A percentile compares a stretch with the other conserved stretches of the same genome.
These are phyloP conservation scores for Tephrocybe rancida DNA, from an alignment of 768 basidiomycete species.

Conservation along the genomic window DNA sequence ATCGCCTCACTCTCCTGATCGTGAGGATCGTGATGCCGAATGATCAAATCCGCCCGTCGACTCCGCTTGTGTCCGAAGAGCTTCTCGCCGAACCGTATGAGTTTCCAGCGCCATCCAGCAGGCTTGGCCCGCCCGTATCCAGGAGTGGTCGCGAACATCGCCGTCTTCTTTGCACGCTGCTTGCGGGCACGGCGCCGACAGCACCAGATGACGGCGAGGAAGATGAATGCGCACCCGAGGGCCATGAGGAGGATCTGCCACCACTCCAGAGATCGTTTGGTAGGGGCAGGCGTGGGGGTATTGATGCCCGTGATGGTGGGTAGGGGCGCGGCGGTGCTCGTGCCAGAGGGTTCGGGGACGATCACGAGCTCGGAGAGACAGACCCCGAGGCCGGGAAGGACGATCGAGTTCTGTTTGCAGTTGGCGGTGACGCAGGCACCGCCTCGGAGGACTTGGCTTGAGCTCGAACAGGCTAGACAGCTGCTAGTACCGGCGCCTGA, in stretches of 20 bases:
- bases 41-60: constrained; percentile 16
- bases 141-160: constrained; percentile 57
- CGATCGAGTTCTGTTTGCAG: constrained; percentile 55
- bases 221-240: constrained; percentile 79
- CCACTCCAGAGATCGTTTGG: constrained; percentile 56
- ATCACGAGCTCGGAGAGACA: constrained; percentile 79
- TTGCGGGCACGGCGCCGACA: constrained; percentile 75
- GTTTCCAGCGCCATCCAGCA: constrained; percentile 56
- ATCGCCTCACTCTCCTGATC: constrained; percentile 43
- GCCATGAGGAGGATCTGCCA: constrained; percentile 88
- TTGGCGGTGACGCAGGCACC: constrained; percentile 68
- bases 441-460: constrained; percentile 59
- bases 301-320: constrained; percentile 61
- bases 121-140: constrained; percentile 59
- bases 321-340: constrained; percentile 48
- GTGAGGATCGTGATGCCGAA: constrained; percentile 19
- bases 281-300: constrained; percentile 42
- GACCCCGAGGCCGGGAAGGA: constrained; percentile 72
- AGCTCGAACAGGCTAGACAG: constrained; percentile 75
- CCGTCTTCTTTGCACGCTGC: constrained; percentile 67
- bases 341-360: constrained; percentile 48
- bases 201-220: constrained; percentile 62
- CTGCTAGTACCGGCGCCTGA: constrained; percentile 64
- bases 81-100: constrained; percentile 57
- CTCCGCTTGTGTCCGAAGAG: constrained; percentile 52